Conservation (phyloP, 306 rosid species). For the Sicyos baderoa region DNA sequence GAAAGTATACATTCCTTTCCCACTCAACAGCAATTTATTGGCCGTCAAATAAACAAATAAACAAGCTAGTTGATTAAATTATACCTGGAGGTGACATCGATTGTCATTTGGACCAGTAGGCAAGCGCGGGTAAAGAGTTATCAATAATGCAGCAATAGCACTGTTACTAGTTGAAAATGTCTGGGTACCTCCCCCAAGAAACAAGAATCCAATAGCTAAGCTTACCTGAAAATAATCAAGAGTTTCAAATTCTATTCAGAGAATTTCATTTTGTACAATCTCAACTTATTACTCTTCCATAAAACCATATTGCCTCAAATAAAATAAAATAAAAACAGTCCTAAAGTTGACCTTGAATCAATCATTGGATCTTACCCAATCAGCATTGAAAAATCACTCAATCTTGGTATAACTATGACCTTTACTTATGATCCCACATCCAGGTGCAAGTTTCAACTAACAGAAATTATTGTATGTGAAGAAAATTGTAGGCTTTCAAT, state of each 20-base stretch:
- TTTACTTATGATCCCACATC: not conserved
- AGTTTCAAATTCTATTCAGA: conserved; percentile 17
- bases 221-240: conserved; percentile 53
- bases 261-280: not conserved
- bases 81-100: conserved; percentile 97
- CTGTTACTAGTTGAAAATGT: conserved; percentile 84
- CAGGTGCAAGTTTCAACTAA: not conserved
- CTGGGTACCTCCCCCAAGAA: conserved; percentile 95
- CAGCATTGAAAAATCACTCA: not conserved
- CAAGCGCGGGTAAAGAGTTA: conserved; percentile 90
- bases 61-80: conserved; percentile 5
- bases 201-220: conserved; percentile 89
- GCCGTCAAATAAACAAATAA: not conserved
- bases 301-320: not conserved
- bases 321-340: not conserved
- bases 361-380: not conserved
- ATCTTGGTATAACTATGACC: not conserved
- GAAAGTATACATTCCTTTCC: not conserved
- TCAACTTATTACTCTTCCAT: conserved; percentile 1
- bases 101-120: conserved; percentile 94
- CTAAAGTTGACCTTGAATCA: not conserved
- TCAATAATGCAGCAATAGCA: conserved; percentile 81
- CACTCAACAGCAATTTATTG: not conserved
- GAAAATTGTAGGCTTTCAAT: not conserved
- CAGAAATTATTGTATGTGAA: not conserved